phyloP scores from a whole-genome alignment of 73 alveolate species.

The Tetrahymena thermophila region DNA sequence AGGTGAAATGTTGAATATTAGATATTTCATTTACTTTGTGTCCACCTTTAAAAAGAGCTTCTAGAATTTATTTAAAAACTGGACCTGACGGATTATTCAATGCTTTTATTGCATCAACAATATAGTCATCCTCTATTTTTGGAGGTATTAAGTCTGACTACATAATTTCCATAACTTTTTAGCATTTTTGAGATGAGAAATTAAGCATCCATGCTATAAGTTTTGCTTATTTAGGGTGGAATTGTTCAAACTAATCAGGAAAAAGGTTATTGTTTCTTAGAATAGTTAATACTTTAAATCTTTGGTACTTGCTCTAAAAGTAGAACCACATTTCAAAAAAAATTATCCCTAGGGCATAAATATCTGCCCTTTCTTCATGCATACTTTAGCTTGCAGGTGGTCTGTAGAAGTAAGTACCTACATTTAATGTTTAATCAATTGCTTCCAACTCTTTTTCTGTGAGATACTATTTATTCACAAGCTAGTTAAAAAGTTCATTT shows the following conservation, averaged over 20 bases:
- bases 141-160: background rate
- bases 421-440: conserved; percentile 31
- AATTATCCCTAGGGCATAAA: conserved; percentile 26
- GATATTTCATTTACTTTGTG: background rate
- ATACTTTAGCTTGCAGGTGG: conserved; percentile 24
- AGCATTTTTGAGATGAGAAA: background rate
- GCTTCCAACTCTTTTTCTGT: conserved; percentile 15
- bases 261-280: conserved; percentile 7
- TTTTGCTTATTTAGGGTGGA: conserved; percentile 18
- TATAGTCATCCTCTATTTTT: background rate
- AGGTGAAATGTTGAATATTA: background rate
- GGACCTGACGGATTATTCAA: background rate
- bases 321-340: conserved; percentile 44
- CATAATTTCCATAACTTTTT: background rate
- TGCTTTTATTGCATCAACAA: background rate
- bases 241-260: conserved; percentile 10
- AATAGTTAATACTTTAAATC: conserved; percentile 9
- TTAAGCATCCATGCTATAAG: conserved; percentile 30
- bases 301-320: conserved; percentile 10
- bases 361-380: conserved; percentile 35
- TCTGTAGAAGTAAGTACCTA: conserved; percentile 36
- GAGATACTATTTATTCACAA: background rate
- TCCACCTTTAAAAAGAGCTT: background rate
- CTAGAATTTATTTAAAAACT: background rate
- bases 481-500: conserved; percentile 13